phyloP scores from a whole-genome alignment of 495 filamentous ascomycete genomes.

The Aspergillus saccharolyticus region DNA sequence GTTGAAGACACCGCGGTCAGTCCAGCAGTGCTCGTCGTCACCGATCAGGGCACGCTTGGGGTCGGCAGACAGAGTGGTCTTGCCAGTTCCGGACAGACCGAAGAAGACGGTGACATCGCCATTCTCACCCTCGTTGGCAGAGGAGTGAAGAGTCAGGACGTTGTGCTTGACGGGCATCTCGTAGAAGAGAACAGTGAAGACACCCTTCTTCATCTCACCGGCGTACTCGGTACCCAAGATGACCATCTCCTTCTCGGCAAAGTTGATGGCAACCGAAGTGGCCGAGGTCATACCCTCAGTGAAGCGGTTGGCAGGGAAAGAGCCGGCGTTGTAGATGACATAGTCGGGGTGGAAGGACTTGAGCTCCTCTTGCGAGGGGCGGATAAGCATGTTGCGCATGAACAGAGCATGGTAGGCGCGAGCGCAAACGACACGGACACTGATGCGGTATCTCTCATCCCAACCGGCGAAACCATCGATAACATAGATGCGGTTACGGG shows the following conservation, averaged over 20 bases:
- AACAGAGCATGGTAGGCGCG: slow-evolving; percentile 99
- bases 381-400: slow-evolving; percentile 99
- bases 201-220: slow-evolving; percentile 99
- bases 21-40: slow-evolving; percentile 99
- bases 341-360: slow-evolving; percentile 98
- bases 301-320: slow-evolving; percentile 97
- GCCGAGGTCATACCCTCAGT: slow-evolving; percentile 97
- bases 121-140: slow-evolving; percentile 81
- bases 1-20: slow-evolving; percentile 95
- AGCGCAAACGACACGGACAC: slow-evolving; percentile 95
- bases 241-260: slow-evolving; percentile 91
- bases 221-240: slow-evolving; percentile 99
- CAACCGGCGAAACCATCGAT: slow-evolving; percentile 96
- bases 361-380: slow-evolving; percentile 81
- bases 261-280: slow-evolving; percentile 83
- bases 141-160: slow-evolving; percentile 93
- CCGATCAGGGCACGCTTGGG: slow-evolving; percentile 94
- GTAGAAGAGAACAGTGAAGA: slow-evolving; percentile 99
- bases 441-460: slow-evolving; percentile 98
- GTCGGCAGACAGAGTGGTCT: slow-evolving; percentile 96
- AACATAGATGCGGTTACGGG: slow-evolving; percentile 96
- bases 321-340: slow-evolving; percentile 98
- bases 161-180: slow-evolving; percentile 99
- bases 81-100: slow-evolving; percentile 95
- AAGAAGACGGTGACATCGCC: slow-evolving; percentile 98